phyloP scores from a whole-genome alignment of 805 yeast genomes.

The Diddensiella caesifluorescens region DNA sequence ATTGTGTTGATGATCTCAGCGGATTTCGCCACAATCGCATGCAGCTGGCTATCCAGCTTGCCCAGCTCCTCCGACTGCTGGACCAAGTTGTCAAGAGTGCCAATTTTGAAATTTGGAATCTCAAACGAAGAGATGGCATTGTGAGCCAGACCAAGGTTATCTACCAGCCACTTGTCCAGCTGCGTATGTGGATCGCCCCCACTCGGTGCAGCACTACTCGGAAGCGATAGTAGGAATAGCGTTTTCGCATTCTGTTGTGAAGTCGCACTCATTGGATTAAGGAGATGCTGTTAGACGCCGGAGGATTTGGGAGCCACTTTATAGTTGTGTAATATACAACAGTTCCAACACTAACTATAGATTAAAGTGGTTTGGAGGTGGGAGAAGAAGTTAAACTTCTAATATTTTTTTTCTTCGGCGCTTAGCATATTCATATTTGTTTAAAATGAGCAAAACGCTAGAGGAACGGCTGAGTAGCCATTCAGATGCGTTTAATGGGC shows the following conservation, averaged over 20 bases:
- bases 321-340: no score
- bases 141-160: constrained; percentile 32
- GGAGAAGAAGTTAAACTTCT: no score
- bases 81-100: constrained; percentile 87
- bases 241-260: constrained; percentile 5
- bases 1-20: constrained; percentile 63
- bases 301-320: no score
- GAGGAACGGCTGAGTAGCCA: constrained; percentile 33
- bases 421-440: background rate
- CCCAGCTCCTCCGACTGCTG: constrained; percentile 84
- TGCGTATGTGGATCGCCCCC: constrained; percentile 36
- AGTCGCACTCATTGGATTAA: no score
- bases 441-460: constrained; percentile 21
- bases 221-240: constrained; percentile 46
- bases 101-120: constrained; percentile 85
- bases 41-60: constrained; percentile 76
- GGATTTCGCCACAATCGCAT: constrained; percentile 61
- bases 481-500: constrained; percentile 66
- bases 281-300: no score
- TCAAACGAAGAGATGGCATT: constrained; percentile 51
- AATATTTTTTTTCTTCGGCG: background rate
- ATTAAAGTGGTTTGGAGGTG: no score
- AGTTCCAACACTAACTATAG: no score
- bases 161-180: constrained; percentile 32
- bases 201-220: constrained; percentile 38